Evolutionary conservation across 257 asterid genomes (phyloP).

Genomic region (Solanum commersonii): DNA sequence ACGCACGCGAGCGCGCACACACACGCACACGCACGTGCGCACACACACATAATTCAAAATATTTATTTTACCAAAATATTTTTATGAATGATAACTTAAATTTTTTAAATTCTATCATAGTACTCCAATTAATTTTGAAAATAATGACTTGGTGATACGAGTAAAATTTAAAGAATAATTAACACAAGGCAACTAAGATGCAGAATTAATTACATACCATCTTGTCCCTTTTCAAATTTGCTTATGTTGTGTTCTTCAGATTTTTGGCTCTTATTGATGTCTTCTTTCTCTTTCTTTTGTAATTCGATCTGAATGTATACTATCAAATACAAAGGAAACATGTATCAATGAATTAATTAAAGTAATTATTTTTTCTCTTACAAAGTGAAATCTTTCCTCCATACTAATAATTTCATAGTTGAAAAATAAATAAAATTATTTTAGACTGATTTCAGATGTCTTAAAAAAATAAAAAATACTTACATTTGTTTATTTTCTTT

Average conservation of each 20-base stretch:
- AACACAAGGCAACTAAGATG: neutral
- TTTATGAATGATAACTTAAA: neutral
- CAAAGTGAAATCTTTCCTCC: neutral
- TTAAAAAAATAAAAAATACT: neutral
- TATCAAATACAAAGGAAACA: neutral
- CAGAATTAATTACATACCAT: neutral
- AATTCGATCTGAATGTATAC: neutral
- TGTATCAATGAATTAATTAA: neutral
- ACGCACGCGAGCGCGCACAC: no score
- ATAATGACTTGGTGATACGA: neutral
- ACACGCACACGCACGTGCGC: accelerated
- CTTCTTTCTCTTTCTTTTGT: neutral
- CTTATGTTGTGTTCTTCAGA: neutral
- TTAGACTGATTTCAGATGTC: neutral
- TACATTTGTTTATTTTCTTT: neutral
- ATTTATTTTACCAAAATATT: neutral
- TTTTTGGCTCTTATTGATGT: neutral
- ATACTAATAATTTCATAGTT: neutral
- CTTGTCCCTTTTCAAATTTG: neutral
- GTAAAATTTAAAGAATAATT: neutral
- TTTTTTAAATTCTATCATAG: neutral
- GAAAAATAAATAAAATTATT: neutral
- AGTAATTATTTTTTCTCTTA: neutral
- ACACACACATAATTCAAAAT: no score
- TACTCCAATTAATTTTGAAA: neutral